phyloP scores from a whole-genome alignment of 2,329 filamentous ascomycete species.

The Epichloe bromicola region DNA sequence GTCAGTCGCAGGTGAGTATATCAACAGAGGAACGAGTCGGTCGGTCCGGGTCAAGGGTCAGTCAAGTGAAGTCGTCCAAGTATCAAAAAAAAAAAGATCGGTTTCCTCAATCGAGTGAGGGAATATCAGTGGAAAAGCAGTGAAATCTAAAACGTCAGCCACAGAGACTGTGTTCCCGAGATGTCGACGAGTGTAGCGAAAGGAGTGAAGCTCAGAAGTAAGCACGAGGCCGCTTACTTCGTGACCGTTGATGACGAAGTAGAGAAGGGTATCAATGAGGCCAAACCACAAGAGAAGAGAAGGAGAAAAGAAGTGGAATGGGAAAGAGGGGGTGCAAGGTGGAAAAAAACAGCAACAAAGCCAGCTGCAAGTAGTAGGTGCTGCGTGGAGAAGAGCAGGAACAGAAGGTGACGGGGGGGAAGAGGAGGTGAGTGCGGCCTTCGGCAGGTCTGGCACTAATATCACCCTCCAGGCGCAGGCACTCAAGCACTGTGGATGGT shows the following conservation, averaged over 20 bases:
- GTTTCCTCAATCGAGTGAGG: neutral
- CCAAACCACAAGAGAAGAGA: neutral
- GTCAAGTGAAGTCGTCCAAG: slow-evolving; percentile 1
- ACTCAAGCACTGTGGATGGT: too few species aligned
- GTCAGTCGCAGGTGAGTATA: neutral
- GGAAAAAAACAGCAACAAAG: neutral
- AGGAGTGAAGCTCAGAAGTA: neutral
- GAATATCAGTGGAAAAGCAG: neutral
- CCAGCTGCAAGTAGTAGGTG: neutral
- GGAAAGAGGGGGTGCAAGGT: neutral
- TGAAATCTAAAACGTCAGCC: neutral
- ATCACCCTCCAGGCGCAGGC: neutral
- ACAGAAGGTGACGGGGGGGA: neutral
- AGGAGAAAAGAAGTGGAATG: neutral
- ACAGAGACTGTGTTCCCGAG: neutral
- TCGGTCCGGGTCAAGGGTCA: neutral
- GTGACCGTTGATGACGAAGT: neutral
- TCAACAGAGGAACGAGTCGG: neutral
- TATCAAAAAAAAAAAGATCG: neutral
- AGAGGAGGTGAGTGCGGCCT: neutral
- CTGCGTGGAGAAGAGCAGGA: neutral
- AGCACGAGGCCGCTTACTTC: neutral
- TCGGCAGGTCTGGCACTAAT: too few species aligned
- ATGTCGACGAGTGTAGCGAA: neutral
- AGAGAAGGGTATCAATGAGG: neutral